Conservation (phyloP, 306 rosid species). For the Acmispon strigosus region DNA sequence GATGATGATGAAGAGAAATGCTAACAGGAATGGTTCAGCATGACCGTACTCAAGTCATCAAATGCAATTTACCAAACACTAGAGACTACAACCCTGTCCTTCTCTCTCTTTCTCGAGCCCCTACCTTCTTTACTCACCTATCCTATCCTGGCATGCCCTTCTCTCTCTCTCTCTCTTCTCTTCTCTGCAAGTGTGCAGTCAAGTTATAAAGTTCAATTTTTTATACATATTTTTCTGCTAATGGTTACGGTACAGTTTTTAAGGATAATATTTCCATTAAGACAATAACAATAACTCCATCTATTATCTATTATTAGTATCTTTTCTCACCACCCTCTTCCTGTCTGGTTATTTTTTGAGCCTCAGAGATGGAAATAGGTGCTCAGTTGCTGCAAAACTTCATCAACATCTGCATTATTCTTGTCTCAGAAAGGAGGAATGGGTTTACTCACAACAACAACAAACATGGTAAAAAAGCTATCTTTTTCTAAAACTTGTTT, state of each 20-base stretch:
- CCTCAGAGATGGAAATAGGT: conserved; percentile 19
- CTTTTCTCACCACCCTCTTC: background rate
- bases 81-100: conserved; percentile 23
- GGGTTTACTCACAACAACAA: conserved; percentile 17
- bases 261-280: background rate
- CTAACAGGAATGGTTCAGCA: background rate
- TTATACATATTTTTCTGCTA: background rate
- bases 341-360: background rate
- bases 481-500: conserved; percentile 24
- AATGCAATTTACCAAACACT: conserved; percentile 40
- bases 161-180: conserved; percentile 30
- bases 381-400: conserved; percentile 25
- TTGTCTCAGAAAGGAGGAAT: conserved; percentile 24
- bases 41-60: conserved; percentile 25
- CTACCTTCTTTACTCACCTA: conserved; percentile 51
- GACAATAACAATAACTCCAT: background rate
- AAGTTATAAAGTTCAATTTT: background rate
- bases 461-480: conserved; percentile 21
- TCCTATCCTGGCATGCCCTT: background rate
- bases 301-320: background rate
- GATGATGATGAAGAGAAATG: no score
- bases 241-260: conserved; percentile 14
- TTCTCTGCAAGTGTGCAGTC: conserved; percentile 11
- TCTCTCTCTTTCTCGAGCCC: conserved; percentile 98
- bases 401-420: conserved; percentile 16